Evolutionary conservation across 345 rosid genomes (phyloP), one percentile per base, ranked within the genome.

Genomic region (Brassica rapa): DNA sequence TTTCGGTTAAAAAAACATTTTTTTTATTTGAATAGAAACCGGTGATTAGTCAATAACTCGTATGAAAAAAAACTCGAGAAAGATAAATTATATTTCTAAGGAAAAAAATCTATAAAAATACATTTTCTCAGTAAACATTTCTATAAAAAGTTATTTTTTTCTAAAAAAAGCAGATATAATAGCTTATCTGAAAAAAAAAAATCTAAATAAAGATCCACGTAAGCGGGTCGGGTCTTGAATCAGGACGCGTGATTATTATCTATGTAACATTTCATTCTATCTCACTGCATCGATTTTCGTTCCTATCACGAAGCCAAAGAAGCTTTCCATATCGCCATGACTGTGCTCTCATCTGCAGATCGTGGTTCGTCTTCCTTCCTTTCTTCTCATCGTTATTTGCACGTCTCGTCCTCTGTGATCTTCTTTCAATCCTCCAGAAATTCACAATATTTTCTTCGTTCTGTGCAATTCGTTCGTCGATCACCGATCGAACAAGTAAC

Each of bases 291-390:
- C 32, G 51, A 56, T 1, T 15, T 25, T 67, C 19, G 29, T 32
- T 43, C 39, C 35, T 53, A 53, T 53, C 60, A 53, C 24, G 21
- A 51, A 46, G 16, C 53, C 53, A 51, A 51, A 51, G 19, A 51
- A 46, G 55, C 15, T 51, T 51, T 51, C 3, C 19, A 51, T 51
- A 1, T 83, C 81, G 39, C 77, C 77, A 87, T 85, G 88, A 76
- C 85, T 2, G 53, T 59, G 25, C 76, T 51, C 4, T 70, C 77
- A 27, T 76, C 83, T 71, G 39, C 72, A 16, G 32, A 78, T 73
- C 82, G 64, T 74, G 84, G 84, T 82, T 74, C 53, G 68, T 32
- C 11, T 65, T 57, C 35, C 49, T 12, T n/a, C 14, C 4, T 5
- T 27, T 29, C n/a, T 12, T 62, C 67, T 6, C 23, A 0, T 12